Conservation (phyloP, 1,284 basidiomycete genomes). For the Trichosporon asahii region DNA sequence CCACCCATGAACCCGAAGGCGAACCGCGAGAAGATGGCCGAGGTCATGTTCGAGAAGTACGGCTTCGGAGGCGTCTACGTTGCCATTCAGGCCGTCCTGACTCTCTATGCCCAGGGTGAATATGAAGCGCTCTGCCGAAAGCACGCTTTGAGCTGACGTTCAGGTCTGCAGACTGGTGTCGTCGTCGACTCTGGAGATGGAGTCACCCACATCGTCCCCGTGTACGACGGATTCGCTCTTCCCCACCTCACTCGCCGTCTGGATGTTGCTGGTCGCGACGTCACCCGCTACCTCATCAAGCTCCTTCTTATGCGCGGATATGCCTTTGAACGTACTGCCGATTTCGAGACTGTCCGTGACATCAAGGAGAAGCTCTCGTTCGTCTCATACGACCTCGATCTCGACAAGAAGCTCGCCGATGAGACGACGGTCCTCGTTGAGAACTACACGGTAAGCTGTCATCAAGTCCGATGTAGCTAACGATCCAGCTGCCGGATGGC, state of each 20-base stretch:
- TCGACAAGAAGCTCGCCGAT: slow-evolving; percentile 88
- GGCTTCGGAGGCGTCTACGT: slow-evolving; percentile 95
- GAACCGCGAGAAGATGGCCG: slow-evolving; percentile 89
- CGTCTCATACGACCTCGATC: slow-evolving; percentile 92
- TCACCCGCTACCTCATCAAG: slow-evolving; percentile 98
- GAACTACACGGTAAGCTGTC: slow-evolving; percentile 74
- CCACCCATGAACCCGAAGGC: slow-evolving; percentile 99
- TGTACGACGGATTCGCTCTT: slow-evolving; percentile 93
- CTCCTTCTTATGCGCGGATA: slow-evolving; percentile 96
- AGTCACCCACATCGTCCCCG: slow-evolving; percentile 98
- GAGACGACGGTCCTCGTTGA: slow-evolving; percentile 97
- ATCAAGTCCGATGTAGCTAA: neutral
- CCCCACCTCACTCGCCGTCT: slow-evolving; percentile 91
- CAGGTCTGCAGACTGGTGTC: slow-evolving; percentile 94
- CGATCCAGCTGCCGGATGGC: slow-evolving; percentile 81
- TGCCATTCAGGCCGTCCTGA: slow-evolving; percentile 97
- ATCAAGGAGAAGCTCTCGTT: slow-evolving; percentile 99
- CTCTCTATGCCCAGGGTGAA: slow-evolving; percentile 93
- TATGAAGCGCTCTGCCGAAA: slow-evolving; percentile 20
- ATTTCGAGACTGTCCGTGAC: slow-evolving; percentile 96
- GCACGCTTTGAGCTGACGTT: neutral
- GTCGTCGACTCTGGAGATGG: slow-evolving; percentile 99
- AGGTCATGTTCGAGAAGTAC: slow-evolving; percentile 99
- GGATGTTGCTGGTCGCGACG: slow-evolving; percentile 96
- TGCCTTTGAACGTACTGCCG: slow-evolving; percentile 97